A percentile compares a stretch with the other conserved stretches of the same genome.
phyloP scores from a whole-genome alignment of 2,329 filamentous ascomycete genomes.

The Immersiporthe knoxdaviesiana region DNA sequence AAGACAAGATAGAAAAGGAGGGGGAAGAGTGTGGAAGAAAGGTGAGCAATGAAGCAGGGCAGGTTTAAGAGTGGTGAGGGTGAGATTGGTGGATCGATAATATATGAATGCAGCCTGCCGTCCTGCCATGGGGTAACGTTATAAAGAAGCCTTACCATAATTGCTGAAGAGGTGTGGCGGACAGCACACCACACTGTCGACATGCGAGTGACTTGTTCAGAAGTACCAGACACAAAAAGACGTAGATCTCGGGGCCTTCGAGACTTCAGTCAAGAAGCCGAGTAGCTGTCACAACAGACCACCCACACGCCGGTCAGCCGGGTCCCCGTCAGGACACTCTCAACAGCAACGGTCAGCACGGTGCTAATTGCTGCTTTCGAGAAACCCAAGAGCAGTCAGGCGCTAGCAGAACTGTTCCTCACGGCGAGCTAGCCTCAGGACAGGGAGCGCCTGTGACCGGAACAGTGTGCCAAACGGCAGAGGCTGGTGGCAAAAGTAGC shows the following conservation, averaged over 20 bases:
- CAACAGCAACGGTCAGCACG: constrained; percentile 29
- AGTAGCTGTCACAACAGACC: constrained; percentile 20
- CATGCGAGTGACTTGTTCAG: constrained; percentile 32
- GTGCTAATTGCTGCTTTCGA: constrained; percentile 15
- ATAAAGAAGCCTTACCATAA: constrained; percentile 51
- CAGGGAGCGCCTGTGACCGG: constrained; percentile 17
- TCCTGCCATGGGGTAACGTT: constrained; percentile 42
- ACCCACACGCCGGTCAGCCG: constrained; percentile 21
- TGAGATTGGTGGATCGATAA: constrained; percentile 39
- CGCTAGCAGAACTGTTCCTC: constrained; percentile 21
- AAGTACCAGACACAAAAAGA: constrained; percentile 27
- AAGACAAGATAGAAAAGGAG: background rate
- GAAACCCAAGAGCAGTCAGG: constrained; percentile 16
- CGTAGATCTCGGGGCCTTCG: constrained; percentile 21
- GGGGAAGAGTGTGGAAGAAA: background rate
- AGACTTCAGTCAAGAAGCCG: constrained; percentile 22
- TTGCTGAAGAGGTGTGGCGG: constrained; percentile 46
- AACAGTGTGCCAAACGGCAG: constrained; percentile 25
- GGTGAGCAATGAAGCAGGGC: constrained; percentile 17
- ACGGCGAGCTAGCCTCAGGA: constrained; percentile 20
- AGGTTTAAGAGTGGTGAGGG: constrained; percentile 33
- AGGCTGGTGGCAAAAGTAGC: constrained; percentile 13
- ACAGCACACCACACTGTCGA: constrained; percentile 40
- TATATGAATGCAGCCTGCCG: constrained; percentile 52
- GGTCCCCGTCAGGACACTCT: constrained; percentile 23